Evolutionary conservation across 2,329 filamentous ascomycete species (phyloP).

Genomic region (Colletotrichum sp.): DNA sequence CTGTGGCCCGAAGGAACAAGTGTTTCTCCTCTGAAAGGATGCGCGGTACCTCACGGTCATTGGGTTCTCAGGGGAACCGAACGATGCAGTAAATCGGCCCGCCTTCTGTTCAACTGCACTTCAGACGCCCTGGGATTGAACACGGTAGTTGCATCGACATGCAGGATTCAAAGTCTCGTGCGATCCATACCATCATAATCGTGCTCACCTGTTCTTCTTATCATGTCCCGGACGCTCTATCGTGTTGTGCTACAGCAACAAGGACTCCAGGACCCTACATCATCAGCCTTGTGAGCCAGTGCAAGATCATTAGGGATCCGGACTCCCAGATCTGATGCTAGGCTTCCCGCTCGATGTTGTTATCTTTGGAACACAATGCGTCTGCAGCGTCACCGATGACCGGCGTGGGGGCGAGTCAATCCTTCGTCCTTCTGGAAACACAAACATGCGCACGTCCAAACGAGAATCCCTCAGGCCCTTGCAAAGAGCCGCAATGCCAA

Average conservation of each 20-base stretch:
- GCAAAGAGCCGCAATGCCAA: neutral
- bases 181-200: neutral
- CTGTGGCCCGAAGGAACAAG: neutral
- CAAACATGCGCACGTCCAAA: neutral
- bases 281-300: neutral
- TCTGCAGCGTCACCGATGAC: neutral
- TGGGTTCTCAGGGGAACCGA: neutral
- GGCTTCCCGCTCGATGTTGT: neutral
- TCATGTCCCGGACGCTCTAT: too few species aligned
- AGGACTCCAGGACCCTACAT: neutral
- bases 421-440: neutral
- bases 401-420: neutral
- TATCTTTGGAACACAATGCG: neutral
- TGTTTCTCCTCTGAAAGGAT: neutral
- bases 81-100: neutral
- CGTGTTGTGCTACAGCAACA: neutral
- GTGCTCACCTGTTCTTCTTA: neutral
- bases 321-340: neutral
- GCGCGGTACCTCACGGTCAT: too few species aligned
- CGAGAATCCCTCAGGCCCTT: neutral
- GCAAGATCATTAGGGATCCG: neutral
- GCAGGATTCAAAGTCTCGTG: neutral
- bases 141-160: neutral
- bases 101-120: neutral
- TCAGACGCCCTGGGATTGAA: neutral